These are phyloP conservation scores for Melocanna baccifera DNA, from an alignment of 176 grass and related monocot species.

Conservation along the genomic window DNA sequence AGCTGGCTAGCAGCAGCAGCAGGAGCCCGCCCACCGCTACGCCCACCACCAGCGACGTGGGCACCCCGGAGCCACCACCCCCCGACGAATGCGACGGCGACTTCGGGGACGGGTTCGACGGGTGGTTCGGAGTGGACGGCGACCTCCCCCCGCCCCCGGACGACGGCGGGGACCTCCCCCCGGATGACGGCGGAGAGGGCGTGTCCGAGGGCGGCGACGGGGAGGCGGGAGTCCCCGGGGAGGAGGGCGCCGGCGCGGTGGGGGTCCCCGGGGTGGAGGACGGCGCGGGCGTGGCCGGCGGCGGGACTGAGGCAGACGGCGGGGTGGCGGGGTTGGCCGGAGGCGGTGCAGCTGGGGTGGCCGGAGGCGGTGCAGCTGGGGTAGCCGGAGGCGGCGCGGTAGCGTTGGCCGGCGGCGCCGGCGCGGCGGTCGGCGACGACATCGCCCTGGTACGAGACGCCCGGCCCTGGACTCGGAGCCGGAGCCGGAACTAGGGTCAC, in stretches of 20 bases:
- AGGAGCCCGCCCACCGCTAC: constrained; percentile 46
- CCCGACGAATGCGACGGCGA: neutral
- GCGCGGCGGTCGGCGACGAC: constrained; percentile 52
- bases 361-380: neutral
- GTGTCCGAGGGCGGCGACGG: constrained; percentile 31
- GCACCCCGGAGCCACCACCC: neutral
- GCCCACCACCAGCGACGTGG: constrained; percentile 49
- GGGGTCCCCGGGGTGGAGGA: constrained; percentile 7
- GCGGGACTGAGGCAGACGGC: neutral
- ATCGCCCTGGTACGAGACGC: neutral
- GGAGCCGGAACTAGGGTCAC: neutral
- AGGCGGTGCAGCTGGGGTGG: neutral
- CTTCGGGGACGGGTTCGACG: constrained; percentile 10
- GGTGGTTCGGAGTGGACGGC: constrained; percentile 8
- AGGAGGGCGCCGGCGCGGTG: neutral
- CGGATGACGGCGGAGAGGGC: constrained; percentile 18
- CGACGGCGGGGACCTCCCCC: constrained; percentile 29
- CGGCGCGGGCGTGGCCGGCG: constrained; percentile 2
- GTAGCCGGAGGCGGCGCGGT: neutral
- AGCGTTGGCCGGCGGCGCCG: constrained; percentile 31
- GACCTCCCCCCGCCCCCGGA: neutral
- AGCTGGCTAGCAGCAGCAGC: constrained; percentile 48
- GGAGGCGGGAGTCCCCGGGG: neutral
- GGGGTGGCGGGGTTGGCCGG: neutral
- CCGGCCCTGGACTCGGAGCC: neutral